Conservation (phyloP, 2,329 filamentous ascomycete species). For the Huntiella savannae region DNA sequence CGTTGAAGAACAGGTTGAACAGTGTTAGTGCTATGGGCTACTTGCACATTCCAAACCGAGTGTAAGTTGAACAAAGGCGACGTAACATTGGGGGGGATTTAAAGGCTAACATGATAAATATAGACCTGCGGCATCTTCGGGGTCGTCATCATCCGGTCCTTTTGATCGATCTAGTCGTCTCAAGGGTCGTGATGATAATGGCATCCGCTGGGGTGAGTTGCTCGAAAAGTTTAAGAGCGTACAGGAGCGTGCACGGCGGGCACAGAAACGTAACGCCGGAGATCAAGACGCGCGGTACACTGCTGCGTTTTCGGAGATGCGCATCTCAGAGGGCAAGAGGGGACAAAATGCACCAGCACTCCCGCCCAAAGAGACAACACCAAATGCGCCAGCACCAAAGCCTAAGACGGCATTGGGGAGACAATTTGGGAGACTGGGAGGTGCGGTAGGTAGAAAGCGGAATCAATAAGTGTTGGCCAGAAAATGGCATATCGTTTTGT, state of each 20-base stretch:
- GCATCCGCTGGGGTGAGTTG: constrained; percentile 79
- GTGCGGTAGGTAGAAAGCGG: constrained; percentile 49
- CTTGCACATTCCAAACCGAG: constrained; percentile 60
- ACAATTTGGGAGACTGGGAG: constrained; percentile 50
- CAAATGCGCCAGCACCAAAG: constrained; percentile 32
- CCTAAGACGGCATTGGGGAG: constrained; percentile 41
- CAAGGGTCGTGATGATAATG: constrained; percentile 63
- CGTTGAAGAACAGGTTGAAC: constrained; percentile 88
- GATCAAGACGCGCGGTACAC: constrained; percentile 29
- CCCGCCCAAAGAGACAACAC: constrained; percentile 25
- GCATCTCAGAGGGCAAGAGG: constrained; percentile 24
- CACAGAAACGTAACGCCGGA: constrained; percentile 39
- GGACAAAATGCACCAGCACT: constrained; percentile 9
- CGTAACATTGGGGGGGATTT: no score
- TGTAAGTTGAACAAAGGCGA: constrained; percentile 35
- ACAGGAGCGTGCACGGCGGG: constrained; percentile 65
- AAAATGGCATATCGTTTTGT: not conserved
- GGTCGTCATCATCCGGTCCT: constrained; percentile 36
- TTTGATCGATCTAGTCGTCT: constrained; percentile 61
- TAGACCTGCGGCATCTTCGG: not conserved
- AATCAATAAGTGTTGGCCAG: constrained; percentile 14
- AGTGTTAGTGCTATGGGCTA: constrained; percentile 95
- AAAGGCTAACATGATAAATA: not conserved
- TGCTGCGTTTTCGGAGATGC: constrained; percentile 25
- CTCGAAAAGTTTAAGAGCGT: constrained; percentile 87